Evolutionary conservation across 2,329 filamentous ascomycete species (phyloP), one percentile per base, ranked within the genome.

Genomic region (Blastomyces silverae): DNA sequence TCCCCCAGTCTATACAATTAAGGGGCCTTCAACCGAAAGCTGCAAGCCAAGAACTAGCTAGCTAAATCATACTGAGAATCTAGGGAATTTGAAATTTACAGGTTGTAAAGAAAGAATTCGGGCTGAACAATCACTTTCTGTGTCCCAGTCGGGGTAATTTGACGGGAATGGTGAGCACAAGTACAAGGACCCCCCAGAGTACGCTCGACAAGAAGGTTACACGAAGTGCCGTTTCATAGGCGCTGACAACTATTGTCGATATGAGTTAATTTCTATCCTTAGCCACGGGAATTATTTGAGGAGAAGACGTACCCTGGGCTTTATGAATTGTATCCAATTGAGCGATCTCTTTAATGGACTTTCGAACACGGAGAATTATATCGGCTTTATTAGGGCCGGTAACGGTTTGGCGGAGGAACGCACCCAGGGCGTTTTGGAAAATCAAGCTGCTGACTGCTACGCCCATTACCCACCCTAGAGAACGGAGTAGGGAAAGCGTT

Each of bases 401-500:
- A 13, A 92, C 87, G 39, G 83, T 81, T 17, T 73, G 67, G 3
- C 83, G 75, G 5, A 92, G 79, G 68, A 86, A 87, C 20, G 80
- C 77, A 10, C 83, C 76, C 61, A 92, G 77, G 0, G 84, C 81
- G 70, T 91, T 91, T 77, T 92, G 89, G 66, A 92, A 78, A 7
- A 91, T 84, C 63, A 91, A 81, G 72, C 87, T 89, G 68, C 85
- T 89, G 62, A 82, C 78, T 0, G 89, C 86, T 55, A 92, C 84
- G 22, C 89, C 89, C 71, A 92, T 81, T 0, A 92, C 89, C 65
- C 82, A 83, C 8, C 89, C 89, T 3, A 92, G 76, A 65, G 84
- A 85, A 64, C 89, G 83, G 85, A 87, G 91, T 20, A 92, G 78
- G 28, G 88, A 83, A 66, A 92, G 78, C 0, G 89, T 91, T 63